Base-by-base conservation (phyloP, 169 alveolate species). In the Plasmodium gaboni region DNA sequence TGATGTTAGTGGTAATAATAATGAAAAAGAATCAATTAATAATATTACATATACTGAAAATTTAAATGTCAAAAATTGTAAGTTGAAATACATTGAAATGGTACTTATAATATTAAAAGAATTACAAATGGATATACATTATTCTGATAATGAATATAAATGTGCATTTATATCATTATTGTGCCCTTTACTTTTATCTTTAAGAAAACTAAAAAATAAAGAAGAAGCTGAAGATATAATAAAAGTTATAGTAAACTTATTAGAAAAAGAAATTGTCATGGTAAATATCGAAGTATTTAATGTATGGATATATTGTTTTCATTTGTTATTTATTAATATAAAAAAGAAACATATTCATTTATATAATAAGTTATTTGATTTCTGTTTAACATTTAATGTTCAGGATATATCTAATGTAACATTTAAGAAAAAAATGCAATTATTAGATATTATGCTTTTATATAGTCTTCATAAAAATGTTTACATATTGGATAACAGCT, bases 241-340 rank as follows among this genome's bases (percentile, higher is more conserved):
- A 28, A 48, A 28, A 10, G 44, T 44, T 6, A 19, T 83, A 15
- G 38, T 83, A 42, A 19, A 63, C 1, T 32, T 83, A 15, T 60
- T 83, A 50, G 91, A 61, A 83, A 83, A 69, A 32, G 91, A 83
- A 67, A 68, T 83, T 68, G 65, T 65, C 2, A 28, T 83, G 38
- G 91, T 83, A 57, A 83, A 83, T 83, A 46, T 67, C 53, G 91
- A 83, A 57, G 85, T 83, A n/a, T 83, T 68, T 63, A 68, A n/a
- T 63, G 24, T 55, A 19, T 83, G 91, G 91, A 38, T 68, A 71
- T 65, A 83, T 83, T 68, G 57, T 83, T 83, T 83, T 68, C 91
- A 83, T 48, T 61, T 83, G 19, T 63, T 83, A 38, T 83, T 83
- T 51, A 83, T 83, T 15, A 67, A 83, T 60, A 83, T 83, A 83